Base-by-base conservation (phyloP, 345 rosid species). In the Anastatica hierochuntica region DNA sequence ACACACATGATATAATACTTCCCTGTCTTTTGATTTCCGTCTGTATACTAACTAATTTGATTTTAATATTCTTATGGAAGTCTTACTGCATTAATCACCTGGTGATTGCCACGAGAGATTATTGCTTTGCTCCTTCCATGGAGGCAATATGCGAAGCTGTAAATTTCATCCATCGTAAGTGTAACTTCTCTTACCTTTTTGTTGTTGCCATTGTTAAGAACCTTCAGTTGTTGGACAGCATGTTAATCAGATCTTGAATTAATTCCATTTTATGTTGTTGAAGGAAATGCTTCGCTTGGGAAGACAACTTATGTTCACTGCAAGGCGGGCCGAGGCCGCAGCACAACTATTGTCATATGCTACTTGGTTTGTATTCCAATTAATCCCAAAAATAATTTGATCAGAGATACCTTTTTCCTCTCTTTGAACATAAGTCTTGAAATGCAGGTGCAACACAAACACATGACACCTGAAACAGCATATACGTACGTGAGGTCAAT, bases 311-410 rank as follows among this genome's bases (percentile, higher is more conserved):
- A 88, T 43, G 95, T 92, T 52, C 99, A 92, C 64, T 88, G 99
- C 76, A 92, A 92, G 76, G 99, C 99, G 30, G 99, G 99, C 18
- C 78, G 97, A 29, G 99, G 99, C 23, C 97, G 99, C 50, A 92
- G 97, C 70, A 92, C 99, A 16, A 92, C 97, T 20, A 29, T 92
- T 45, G 97, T 88, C 58, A 63, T 92, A 26, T 88, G 99, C 70
- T 92, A 85, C 79, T 72, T 92, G 83, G 97, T 88, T 21, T 45
- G 86, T 78, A 30, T 50, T 23, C 16, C 50, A 10, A 6, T 53
- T 47, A 12, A 31, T 51, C 30, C 7, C 21, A 31, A 14, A 11
- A 6, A 11, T 8, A 9, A 10, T 15, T 58, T 45, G 60, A 10
- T 43, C 19, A 34, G 30, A 45, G 10, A 19, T 18, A 20, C 11